Conservation (phyloP, 345 rosid genomes). For the Pugionium dolabratum region DNA sequence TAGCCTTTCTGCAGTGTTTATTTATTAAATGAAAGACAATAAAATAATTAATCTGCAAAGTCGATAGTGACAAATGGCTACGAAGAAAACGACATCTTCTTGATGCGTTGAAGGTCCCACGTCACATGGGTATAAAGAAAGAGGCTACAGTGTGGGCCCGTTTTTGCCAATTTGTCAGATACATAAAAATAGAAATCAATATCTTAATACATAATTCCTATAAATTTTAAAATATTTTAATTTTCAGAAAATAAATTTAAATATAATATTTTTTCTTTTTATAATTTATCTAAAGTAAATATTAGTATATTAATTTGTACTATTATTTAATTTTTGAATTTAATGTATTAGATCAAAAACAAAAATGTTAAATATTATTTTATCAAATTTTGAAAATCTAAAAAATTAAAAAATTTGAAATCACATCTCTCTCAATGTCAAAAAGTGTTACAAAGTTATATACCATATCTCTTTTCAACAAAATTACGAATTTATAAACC, state of each 20-base stretch:
- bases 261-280: too few relatives aligned
- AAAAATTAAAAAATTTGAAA: neutral
- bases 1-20: constrained; percentile 23
- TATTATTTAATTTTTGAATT: too few relatives aligned
- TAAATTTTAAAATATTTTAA: too few relatives aligned
- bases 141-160: constrained; percentile 36
- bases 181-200: neutral
- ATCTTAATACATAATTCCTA: neutral
- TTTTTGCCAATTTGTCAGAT: constrained; percentile 23
- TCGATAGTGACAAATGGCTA: constrained; percentile 42
- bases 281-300: too few relatives aligned
- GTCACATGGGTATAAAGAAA: constrained; percentile 46
- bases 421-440: constrained; percentile 3
- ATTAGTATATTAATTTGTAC: too few relatives aligned
- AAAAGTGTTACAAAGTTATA: too few relatives aligned
- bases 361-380: too few relatives aligned
- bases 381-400: too few relatives aligned
- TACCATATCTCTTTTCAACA: too few relatives aligned
- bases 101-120: constrained; percentile 47
- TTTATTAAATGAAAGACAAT: neutral
- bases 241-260: too few relatives aligned
- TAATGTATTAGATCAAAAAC: too few relatives aligned
- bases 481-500: too few relatives aligned
- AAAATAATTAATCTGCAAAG: constrained; percentile 9
- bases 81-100: constrained; percentile 42